Conservation (phyloP, 192 early-diverging fungal species). For the Rhizoclosmatium sp. region DNA sequence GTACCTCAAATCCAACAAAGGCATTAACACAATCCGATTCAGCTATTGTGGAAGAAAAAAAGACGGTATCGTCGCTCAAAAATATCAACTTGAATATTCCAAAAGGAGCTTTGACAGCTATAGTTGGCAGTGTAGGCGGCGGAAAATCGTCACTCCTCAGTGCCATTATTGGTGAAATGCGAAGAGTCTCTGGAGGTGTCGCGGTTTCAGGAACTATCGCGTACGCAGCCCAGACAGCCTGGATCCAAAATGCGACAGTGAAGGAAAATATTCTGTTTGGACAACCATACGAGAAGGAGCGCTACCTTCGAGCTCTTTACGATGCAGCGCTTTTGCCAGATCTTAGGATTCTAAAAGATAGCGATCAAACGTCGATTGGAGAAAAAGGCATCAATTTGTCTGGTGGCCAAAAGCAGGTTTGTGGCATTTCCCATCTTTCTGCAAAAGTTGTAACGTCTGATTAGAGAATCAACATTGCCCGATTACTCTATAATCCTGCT, state of each 20-base stretch:
- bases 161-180: slow-evolving; percentile 78
- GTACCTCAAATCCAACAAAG: too few species aligned
- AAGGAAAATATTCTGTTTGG: slow-evolving; percentile 62
- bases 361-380: slow-evolving; percentile 46
- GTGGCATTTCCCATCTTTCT: slow-evolving; percentile 27
- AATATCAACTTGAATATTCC: slow-evolving; percentile 58
- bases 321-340: slow-evolving; percentile 54
- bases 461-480: slow-evolving; percentile 55
- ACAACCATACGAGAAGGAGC: slow-evolving; percentile 37
- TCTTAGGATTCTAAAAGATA: slow-evolving; percentile 37
- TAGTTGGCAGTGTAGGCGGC: slow-evolving; percentile 77
- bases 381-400: slow-evolving; percentile 67
- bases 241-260: slow-evolving; percentile 68
- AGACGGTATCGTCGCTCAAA: slow-evolving; percentile 62
- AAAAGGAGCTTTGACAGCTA: slow-evolving; percentile 66
- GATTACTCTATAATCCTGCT: slow-evolving; percentile 64
- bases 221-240: slow-evolving; percentile 46
- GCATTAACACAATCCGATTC: too few species aligned
- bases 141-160: slow-evolving; percentile 80
- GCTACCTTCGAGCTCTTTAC: slow-evolving; percentile 44
- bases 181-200: slow-evolving; percentile 58
- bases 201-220: slow-evolving; percentile 38
- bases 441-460: slow-evolving; percentile 38
- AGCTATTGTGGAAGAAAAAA: slow-evolving; percentile 55
- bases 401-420: slow-evolving; percentile 69